These are phyloP conservation scores for Hypoxylon sp. DNA, from an alignment of 2,329 filamentous ascomycete species.

Conservation along the genomic window DNA sequence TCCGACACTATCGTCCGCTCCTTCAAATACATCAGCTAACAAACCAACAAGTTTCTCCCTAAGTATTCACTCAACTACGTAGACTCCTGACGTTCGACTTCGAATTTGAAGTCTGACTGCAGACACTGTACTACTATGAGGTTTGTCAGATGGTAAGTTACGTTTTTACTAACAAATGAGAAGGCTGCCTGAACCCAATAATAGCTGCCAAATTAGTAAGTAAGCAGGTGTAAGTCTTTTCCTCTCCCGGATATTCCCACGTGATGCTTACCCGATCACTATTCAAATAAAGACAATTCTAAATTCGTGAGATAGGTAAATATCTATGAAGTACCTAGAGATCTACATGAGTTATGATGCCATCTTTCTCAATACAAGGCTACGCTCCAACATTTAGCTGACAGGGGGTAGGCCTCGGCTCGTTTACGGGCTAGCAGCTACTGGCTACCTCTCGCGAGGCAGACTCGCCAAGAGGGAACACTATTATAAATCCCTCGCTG, in stretches of 20 bases:
- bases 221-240: neutral
- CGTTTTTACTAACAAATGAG: slow-evolving; percentile 9
- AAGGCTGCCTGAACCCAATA: slow-evolving; percentile 15
- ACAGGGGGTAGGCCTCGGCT: slow-evolving; percentile 3
- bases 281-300: slow-evolving; percentile 1
- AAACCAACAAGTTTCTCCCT: neutral
- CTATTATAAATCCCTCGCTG: slow-evolving; percentile 5
- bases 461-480: slow-evolving; percentile 16
- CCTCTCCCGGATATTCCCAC: slow-evolving; percentile 15
- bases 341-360: neutral
- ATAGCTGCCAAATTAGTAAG: slow-evolving; percentile 10
- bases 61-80: slow-evolving; percentile 1
- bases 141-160: slow-evolving; percentile 12
- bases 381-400: slow-evolving; percentile 5
- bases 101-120: slow-evolving; percentile 26
- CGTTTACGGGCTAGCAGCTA: slow-evolving; percentile 8
- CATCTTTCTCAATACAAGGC: slow-evolving; percentile 1
- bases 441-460: slow-evolving; percentile 24
- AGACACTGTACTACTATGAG: slow-evolving; percentile 18
- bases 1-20: slow-evolving; percentile 9
- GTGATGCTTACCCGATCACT: slow-evolving; percentile 15
- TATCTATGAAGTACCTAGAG: neutral
- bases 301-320: slow-evolving; percentile 34
- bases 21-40: slow-evolving; percentile 4
- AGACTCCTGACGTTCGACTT: slow-evolving; percentile 9